Evolutionary conservation across 257 asterid species (phyloP).

Genomic region (Penstemon barbatus): DNA sequence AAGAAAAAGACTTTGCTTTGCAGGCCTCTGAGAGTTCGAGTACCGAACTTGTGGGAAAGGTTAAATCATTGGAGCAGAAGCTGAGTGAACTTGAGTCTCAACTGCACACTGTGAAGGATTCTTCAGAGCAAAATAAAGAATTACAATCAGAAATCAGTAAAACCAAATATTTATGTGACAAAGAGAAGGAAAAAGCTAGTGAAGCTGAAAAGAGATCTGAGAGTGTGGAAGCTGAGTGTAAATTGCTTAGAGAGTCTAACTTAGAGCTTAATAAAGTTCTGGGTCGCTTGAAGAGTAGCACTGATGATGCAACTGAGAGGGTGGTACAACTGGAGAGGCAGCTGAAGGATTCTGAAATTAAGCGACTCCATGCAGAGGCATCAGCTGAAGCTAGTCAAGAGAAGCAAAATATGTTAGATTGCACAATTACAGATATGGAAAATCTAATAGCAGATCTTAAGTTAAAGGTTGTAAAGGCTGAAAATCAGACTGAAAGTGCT

Average conservation of each 20-base stretch:
- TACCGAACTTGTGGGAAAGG: conserved; percentile 41
- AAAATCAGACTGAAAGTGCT: conserved; percentile 64
- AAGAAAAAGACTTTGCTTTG: conserved; percentile 43
- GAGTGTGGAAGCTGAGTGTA: conserved; percentile 51
- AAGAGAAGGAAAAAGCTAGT: conserved; percentile 33
- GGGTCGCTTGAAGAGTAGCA: conserved; percentile 37
- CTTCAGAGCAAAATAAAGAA: conserved; percentile 33
- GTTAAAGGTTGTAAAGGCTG: conserved; percentile 60
- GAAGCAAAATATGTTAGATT: conserved; percentile 68
- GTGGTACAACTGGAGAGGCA: conserved; percentile 58
- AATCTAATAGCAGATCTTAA: conserved; percentile 65
- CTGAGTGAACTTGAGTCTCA: conserved; percentile 40
- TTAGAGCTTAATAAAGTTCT: conserved; percentile 45
- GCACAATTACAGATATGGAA: conserved; percentile 78
- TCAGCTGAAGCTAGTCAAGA: conserved; percentile 88
- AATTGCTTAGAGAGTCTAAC: conserved; percentile 51
- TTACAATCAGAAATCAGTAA: background rate
- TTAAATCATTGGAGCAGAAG: conserved; percentile 36
- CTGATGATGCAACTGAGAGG: conserved; percentile 40
- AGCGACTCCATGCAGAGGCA: conserved; percentile 73
- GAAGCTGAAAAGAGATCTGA: conserved; percentile 59
- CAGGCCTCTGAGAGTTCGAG: conserved; percentile 29
- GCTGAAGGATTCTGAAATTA: conserved; percentile 62
- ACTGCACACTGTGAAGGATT: conserved; percentile 28
- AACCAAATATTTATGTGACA: too few species aligned